Evolutionary conservation across 768 basidiomycete genomes (phyloP).

Genomic region (Amanita molliuscula): DNA sequence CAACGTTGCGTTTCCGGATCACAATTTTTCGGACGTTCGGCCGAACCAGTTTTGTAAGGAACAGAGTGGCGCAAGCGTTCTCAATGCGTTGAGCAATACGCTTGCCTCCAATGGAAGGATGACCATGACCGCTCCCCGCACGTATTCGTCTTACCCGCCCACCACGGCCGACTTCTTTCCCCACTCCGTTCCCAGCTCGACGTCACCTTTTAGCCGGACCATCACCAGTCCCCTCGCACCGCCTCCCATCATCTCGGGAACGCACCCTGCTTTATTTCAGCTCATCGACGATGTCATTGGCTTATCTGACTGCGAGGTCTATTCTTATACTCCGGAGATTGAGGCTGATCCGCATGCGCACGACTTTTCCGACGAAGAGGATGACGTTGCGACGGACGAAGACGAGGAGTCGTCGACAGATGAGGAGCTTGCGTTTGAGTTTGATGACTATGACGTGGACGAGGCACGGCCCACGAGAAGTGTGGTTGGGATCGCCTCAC

Average conservation of each 20-base stretch:
- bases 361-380: slow-evolving; percentile 71
- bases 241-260: slow-evolving; percentile 67
- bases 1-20: slow-evolving; percentile 95
- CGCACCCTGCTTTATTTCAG: slow-evolving; percentile 82
- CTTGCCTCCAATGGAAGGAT: slow-evolving; percentile 64
- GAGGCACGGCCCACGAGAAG: slow-evolving; percentile 33
- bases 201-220: slow-evolving; percentile 52
- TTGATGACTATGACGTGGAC: slow-evolving; percentile 75
- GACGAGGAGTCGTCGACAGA: slow-evolving; percentile 65
- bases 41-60: slow-evolving; percentile 87
- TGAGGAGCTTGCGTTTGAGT: slow-evolving; percentile 65
- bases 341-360: slow-evolving; percentile 91
- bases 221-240: slow-evolving; percentile 58
- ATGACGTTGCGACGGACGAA: slow-evolving; percentile 53
- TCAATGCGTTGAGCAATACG: slow-evolving; percentile 79
- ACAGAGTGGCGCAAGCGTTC: slow-evolving; percentile 66
- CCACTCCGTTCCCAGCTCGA: slow-evolving; percentile 60
- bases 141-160: slow-evolving; percentile 82
- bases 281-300: slow-evolving; percentile 86
- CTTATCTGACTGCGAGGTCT: slow-evolving; percentile 89
- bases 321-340: slow-evolving; percentile 86
- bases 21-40: slow-evolving; percentile 91
- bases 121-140: slow-evolving; percentile 59
- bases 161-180: slow-evolving; percentile 66
- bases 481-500: slow-evolving; percentile 26